Base-by-base conservation (phyloP, 2,329 filamentous ascomycete species). In the Penicillium sp. region DNA sequence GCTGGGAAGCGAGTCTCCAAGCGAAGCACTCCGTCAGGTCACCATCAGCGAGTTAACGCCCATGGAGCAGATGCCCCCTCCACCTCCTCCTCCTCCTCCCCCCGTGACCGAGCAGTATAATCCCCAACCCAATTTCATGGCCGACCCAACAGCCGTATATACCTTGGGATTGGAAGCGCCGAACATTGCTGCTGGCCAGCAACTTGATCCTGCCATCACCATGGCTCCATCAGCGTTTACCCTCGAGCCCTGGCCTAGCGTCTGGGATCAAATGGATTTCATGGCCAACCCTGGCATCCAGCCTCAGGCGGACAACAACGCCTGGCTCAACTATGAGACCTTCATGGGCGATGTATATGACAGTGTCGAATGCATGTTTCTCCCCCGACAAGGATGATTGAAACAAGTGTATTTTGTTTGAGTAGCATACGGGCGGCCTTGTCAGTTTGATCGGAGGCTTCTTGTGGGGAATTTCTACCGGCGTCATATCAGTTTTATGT, bases 301-400 rank as follows among this genome's bases (percentile, higher is more conserved):
- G 19, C 45, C 30, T 12, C 47, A 58, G 6, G 47, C 53, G 10
- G 58, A 67, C 51, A 64, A 71, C 53, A 62, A 61, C 28, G 68
- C 72, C 1, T 75, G 72, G 72, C 47, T 65, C 30, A 73, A 66
- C 30, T 74, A 74, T 53, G 68, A 71, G 42, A 70, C 59, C 26
- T 74, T 75, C 42, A 68, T 75, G 9, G 70, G 67, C 1, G 72
- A 71, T 56, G 59, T 71, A 33, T 70, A 72, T 54, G 67, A 68
- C 28, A 70, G 58, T 60, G 64, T 64, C n/a, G 67, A 72, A 42
- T 64, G 62, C 24, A 67, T 69, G 38, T 65, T 72, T 53, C 13
- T 47, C 4, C 54, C 54, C 13, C 54, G 42, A 26, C 33, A 47
- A 38, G 44, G 42, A 26, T 37, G 44, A 57, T 26, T n/a, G 30